Percentiles rank a stretch among this genome's conserved stretches.
Conservation (phyloP, 345 rosid genomes). For the Lumnitzera littorea region DNA sequence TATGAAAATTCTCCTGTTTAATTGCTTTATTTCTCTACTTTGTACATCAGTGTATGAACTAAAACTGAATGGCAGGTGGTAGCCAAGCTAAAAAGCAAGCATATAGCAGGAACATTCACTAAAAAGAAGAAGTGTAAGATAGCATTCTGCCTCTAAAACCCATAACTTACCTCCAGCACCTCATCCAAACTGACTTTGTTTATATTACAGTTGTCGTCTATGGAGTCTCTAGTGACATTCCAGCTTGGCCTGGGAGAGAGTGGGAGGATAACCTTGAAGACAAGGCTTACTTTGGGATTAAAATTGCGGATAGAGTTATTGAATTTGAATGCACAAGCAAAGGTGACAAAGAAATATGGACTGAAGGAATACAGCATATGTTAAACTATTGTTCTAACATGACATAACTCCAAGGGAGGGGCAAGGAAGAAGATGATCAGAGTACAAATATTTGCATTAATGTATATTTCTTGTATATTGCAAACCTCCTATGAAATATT, state of each 20-base stretch:
- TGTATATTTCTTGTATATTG: too few species aligned
- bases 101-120: slow-evolving; percentile 84
- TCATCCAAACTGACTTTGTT: slow-evolving; percentile 5
- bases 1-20: background rate
- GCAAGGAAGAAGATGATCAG: too few species aligned
- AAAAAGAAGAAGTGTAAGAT: slow-evolving; percentile 78
- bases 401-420: slow-evolving; percentile 10
- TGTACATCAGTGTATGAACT: background rate
- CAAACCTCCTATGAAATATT: too few species aligned
- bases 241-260: slow-evolving; percentile 52
- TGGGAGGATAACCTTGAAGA: slow-evolving; percentile 24
- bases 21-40: background rate
- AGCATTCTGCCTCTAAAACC: slow-evolving; percentile 8
- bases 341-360: slow-evolving; percentile 70
- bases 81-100: slow-evolving; percentile 81
- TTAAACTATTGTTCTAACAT: slow-evolving; percentile 36
- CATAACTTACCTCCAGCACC: slow-evolving; percentile 5
- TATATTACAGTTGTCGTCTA: slow-evolving; percentile 49
- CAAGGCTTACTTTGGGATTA: slow-evolving; percentile 71
- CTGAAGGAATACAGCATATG: slow-evolving; percentile 65
- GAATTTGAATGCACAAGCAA: slow-evolving; percentile 74
- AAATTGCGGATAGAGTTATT: slow-evolving; percentile 58
- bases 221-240: slow-evolving; percentile 55
- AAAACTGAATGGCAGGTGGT: slow-evolving; percentile 44
- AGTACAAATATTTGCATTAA: too few species aligned